Evolutionary conservation across 1,284 basidiomycete species (phyloP), one percentile per base, ranked within the genome.

Genomic region (Spongiforma sp.): DNA sequence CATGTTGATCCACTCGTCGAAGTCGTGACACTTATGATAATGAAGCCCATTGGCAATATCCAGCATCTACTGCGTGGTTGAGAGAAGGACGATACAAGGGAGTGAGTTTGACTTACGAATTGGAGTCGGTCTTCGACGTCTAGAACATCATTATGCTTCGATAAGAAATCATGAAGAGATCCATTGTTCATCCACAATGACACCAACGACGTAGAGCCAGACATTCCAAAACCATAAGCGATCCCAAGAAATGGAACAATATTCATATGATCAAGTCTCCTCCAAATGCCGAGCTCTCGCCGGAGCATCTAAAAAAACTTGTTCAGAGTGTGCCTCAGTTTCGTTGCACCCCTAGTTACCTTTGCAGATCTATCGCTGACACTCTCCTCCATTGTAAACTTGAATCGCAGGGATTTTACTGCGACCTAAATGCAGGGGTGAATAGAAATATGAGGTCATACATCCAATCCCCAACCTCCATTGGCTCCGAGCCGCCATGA

Each of bases 181-280:
- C 28, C 65, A 8, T 60, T 41, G 3, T 60, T 54, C 60, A 61
- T 61, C 60, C 59, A 64, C 26, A 14, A 30, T 10, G 62, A 64
- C 32, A 64, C 62, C 11, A 62, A 43, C 11, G 62, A 56, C 32
- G n/a, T 36, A 9, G 48, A 34, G 24, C 48, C 58, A 39, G 14
- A 17, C 28, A 36, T 28, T 24, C 53, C 53, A 24, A 61, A 63
- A 10, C 62, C 59, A 21, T 30, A 19, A 7, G 33, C 60, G 28
- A 50, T 34, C 21, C 59, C 62, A 30, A 61, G 43, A 41, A 63
- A 63, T 21, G 62, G 50, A 52, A 52, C 30, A 12, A 52, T 33
- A 17, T 32, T 52, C 5, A 52, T 21, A 17, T 52, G 50, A 19
- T 52, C 21, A 32, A 52, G 30, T 15, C 28, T 17, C 24, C 50